Evolutionary conservation across 225 moss, liverwort and hornwort genomes (phyloP), one percentile per base, ranked within the genome.

Genomic region (Takakia lepidozioides): DNA sequence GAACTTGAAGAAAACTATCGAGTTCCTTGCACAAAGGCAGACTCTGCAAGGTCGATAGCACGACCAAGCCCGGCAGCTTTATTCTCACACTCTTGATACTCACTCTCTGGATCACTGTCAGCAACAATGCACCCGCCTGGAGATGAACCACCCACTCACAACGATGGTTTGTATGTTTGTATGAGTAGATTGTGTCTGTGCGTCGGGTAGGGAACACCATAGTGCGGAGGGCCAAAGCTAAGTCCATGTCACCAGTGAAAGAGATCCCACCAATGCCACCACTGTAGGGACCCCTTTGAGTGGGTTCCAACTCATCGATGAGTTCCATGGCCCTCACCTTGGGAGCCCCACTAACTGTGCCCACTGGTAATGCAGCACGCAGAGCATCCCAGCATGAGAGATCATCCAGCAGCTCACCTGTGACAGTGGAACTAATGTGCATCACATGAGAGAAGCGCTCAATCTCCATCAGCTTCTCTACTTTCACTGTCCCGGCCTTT

Each of bases 371-470:
- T 21, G 91, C 95, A 43, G 95, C 95, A 39, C 90, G 85, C 20
- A 98, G 63, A 20, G 95, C 95, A 72, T 98, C 95, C 95, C 95
- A 90, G 59, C 80, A 75, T 38, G 82, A 64, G 71, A 87, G 68
- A 8, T 75, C 61, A 19, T 90, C 75, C 46, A 78, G 56, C n/a
- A 98, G 66, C 48, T 98, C 75, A 29, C 95, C 95, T 38, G 87
- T 87, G 26, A 98, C 98, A 34, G 98, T 98, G 56, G 98, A 98
- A 65, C 98, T 98, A 27, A 98, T 71, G 66, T 98, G 98, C 98
- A 98, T 98, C 28, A 98, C 98, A 58, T 98, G 98, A 8, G 98
- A 98, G 62, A 91, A 98, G 38, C 91, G 91, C 59, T 98, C 98
- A 28, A 98, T 78, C 8, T 76, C 85, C 91, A 87, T 87, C 11